Evolutionary conservation across 2,329 filamentous ascomycete genomes (phyloP).

Genomic region (Aspergillus sp.): DNA sequence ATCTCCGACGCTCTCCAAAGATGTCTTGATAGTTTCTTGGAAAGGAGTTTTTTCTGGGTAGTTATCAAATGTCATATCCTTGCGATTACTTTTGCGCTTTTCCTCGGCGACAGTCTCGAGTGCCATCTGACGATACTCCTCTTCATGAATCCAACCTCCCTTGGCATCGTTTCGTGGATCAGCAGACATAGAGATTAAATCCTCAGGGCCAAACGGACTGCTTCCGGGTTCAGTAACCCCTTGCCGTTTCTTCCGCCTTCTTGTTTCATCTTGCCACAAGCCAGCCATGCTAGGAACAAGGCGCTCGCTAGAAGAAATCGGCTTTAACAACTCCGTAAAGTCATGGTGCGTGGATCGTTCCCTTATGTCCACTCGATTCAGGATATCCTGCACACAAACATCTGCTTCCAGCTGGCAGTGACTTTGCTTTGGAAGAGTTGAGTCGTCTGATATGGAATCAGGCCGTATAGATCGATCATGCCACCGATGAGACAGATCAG

Average conservation of each 20-base stretch:
- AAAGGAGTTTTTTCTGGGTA: constrained; percentile 56
- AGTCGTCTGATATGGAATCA: constrained; percentile 57
- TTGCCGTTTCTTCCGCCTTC: constrained; percentile 69
- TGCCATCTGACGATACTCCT: constrained; percentile 69
- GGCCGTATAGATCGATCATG: constrained; percentile 67
- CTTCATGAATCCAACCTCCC: constrained; percentile 91
- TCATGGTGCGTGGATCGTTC: constrained; percentile 80
- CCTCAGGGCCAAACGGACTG: constrained; percentile 76
- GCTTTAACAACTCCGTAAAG: constrained; percentile 68
- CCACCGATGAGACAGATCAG: constrained; percentile 65
- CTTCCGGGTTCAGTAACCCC: constrained; percentile 59
- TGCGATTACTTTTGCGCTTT: constrained; percentile 42
- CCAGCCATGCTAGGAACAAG: constrained; percentile 91
- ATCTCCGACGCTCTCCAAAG: constrained; percentile 79
- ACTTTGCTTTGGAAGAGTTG: constrained; percentile 68
- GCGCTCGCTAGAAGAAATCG: constrained; percentile 65
- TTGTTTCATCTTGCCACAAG: constrained; percentile 85
- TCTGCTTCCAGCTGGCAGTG: constrained; percentile 89
- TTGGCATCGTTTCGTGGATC: constrained; percentile 66
- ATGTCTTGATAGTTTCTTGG: constrained; percentile 64
- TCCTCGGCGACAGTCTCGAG: constrained; percentile 62
- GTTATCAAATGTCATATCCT: constrained; percentile 55
- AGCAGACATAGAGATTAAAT: constrained; percentile 82
- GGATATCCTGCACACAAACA: constrained; percentile 79
- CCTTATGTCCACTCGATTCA: constrained; percentile 72